Evolutionary conservation across 345 rosid genomes (phyloP).

Genomic region (Lagerstroemia speciosa): DNA sequence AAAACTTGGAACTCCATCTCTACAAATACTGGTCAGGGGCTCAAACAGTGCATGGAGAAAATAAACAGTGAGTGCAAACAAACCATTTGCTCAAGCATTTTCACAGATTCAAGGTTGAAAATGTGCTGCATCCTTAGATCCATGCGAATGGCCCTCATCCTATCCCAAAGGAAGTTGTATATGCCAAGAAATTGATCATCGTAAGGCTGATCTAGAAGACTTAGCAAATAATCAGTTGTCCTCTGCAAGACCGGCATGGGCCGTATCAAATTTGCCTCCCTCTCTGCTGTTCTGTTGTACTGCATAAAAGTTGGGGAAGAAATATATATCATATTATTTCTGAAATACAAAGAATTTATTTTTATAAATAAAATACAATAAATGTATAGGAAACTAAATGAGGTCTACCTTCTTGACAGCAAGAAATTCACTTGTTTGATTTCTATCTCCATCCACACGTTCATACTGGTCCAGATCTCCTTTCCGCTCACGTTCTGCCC

Average conservation of each 20-base stretch:
- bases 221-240: conserved; percentile 69
- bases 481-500: conserved; percentile 91
- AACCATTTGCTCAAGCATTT: conserved; percentile 97
- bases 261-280: conserved; percentile 83
- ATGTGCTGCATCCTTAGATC: conserved; percentile 97
- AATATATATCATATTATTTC: conserved; percentile 12
- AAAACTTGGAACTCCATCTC: not conserved
- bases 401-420: conserved; percentile 77
- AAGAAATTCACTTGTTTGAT: conserved; percentile 71
- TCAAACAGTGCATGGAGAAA: not conserved
- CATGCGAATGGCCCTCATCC: conserved; percentile 97
- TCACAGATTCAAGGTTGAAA: conserved; percentile 65
- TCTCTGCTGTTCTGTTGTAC: conserved; percentile 91
- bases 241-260: conserved; percentile 83
- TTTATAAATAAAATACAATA: conserved; percentile 2
- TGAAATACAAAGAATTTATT: conserved; percentile 4
- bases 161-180: conserved; percentile 95
- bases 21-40: not conserved
- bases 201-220: conserved; percentile 81
- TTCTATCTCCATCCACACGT: conserved; percentile 88
- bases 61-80: conserved; percentile 14
- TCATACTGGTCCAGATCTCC: conserved; percentile 96
- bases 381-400: not conserved
- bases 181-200: conserved; percentile 70
- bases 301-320: conserved; percentile 25